Base-by-base conservation (phyloP, 2,329 filamentous ascomycete genomes). In the Curvularia spicifera region DNA sequence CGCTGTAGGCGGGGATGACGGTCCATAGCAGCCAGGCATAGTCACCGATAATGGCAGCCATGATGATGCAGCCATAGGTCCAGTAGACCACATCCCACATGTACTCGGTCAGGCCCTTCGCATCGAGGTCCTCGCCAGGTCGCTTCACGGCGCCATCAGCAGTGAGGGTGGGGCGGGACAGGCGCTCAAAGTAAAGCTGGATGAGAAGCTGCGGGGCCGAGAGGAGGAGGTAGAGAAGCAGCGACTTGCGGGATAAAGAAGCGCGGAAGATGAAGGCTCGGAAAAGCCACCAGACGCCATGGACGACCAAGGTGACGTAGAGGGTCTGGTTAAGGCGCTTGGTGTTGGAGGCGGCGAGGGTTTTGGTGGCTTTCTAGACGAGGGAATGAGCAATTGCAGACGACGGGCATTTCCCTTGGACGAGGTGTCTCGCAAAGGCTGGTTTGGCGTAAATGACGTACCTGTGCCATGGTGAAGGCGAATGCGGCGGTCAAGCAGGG, bases 21-120 rank as follows among this genome's bases (percentile, higher is more conserved):
- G 65, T 53, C 75, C 84, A 90, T 35, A 87, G 64, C 82, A 86
- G 86, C 89, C 89, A 91, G 3, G 82, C 91, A 80, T 89, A 89
- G 75, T 97, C 93, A 4, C 95, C 95, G 47, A 94, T 85, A 28
- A 96, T 63, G 15, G 89, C 84, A 13, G 89, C 93, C n/a, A 89
- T 77, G 8, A 89, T 78, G 40, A 91, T 81, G 53, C 88, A 90
- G 10, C 86, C 88, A 89, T 93, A 97, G 0, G 93, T 97, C 80
- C 96, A 92, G 86, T 97, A 98, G 52, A 97, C 82, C 49, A 97
- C 86, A 79, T 99, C 95, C 85, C 96, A 99, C 90, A 98, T 91
- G 82, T 96, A 98, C 79, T 97, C 95, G 10, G 94, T 98, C 81
- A 99, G 80, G 4, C 95, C 95, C 33, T 89, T 85, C 9, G 92